phyloP scores from a whole-genome alignment of 768 basidiomycete species.

The Podaxis pistillaris region DNA sequence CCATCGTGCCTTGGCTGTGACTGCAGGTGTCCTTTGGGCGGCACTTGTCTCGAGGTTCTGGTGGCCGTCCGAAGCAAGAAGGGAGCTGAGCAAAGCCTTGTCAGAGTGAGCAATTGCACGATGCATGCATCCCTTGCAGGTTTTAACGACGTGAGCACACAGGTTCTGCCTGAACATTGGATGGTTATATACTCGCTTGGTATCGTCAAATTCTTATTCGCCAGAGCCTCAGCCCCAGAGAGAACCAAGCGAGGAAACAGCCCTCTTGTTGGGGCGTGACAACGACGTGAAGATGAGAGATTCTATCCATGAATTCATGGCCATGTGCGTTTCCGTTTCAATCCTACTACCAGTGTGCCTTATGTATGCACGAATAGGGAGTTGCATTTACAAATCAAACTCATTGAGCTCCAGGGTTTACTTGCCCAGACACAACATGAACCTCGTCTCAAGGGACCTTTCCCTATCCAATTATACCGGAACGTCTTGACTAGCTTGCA shows the following conservation, averaged over 20 bases:
- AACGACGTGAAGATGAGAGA: conserved; percentile 47
- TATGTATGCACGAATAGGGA: conserved; percentile 59
- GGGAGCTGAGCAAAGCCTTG: conserved; percentile 80
- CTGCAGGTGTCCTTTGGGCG: conserved; percentile 86
- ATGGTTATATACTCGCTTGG: conserved; percentile 92
- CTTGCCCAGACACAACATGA: conserved; percentile 89
- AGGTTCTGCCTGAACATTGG: conserved; percentile 94
- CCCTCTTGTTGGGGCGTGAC: conserved; percentile 29
- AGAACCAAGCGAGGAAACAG: conserved; percentile 24
- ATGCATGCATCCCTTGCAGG: conserved; percentile 10
- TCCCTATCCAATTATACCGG: conserved; percentile 84
- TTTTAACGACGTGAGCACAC: not conserved
- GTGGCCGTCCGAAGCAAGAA: conserved; percentile 95
- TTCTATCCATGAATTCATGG: conserved; percentile 86
- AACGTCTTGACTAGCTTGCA: conserved; percentile 80
- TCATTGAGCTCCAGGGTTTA: conserved; percentile 84
- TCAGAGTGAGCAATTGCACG: conserved; percentile 61
- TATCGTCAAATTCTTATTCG: conserved; percentile 80
- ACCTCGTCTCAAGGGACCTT: conserved; percentile 93
- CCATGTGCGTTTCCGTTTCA: conserved; percentile 58
- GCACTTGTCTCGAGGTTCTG: conserved; percentile 83
- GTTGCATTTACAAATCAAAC: conserved; percentile 86
- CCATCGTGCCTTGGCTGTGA: conserved; percentile 79
- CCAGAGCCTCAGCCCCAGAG: conserved; percentile 40
- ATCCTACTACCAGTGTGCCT: not conserved